A percentile compares a stretch with the other conserved stretches of the same genome.
Evolutionary conservation across 1,284 basidiomycete species (phyloP).

Genomic region (Cystobasidium sp.): DNA sequence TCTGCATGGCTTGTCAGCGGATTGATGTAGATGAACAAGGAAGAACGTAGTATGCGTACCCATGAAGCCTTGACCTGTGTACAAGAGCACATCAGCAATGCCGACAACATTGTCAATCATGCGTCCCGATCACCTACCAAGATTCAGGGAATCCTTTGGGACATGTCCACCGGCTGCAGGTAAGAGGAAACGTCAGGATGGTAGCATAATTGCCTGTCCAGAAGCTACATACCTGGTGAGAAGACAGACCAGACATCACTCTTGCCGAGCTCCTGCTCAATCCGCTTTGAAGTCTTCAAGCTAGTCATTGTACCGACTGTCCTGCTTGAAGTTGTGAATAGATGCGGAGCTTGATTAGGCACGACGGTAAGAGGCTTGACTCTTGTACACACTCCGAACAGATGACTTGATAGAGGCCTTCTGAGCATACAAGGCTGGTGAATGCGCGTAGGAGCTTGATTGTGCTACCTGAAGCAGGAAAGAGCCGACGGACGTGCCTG

Average conservation of each 20-base stretch:
- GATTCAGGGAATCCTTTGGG: conserved; percentile 54
- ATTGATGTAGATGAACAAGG: no score
- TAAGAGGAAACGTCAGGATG: not conserved
- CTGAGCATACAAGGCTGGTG: conserved; percentile 5
- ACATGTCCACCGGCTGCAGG: conserved; percentile 49
- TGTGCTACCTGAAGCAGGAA: not conserved
- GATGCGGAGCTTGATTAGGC: not conserved
- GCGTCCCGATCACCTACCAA: conserved; percentile 45
- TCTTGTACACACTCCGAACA: not conserved
- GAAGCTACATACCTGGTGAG: conserved; percentile 32
- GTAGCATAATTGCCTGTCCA: no score
- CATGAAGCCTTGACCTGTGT: conserved; percentile 53
- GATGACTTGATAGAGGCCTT: not conserved
- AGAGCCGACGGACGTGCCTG: conserved; percentile 2
- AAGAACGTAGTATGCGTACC: not conserved
- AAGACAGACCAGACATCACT: conserved; percentile 52
- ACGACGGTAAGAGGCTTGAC: not conserved
- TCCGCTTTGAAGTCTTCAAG: conserved; percentile 24
- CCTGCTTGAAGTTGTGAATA: not conserved
- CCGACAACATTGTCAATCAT: not conserved
- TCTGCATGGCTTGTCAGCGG: conserved; percentile 27
- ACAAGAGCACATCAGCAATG: not conserved
- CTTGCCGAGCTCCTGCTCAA: conserved; percentile 39
- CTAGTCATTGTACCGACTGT: conserved; percentile 7
- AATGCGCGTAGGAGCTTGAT: not conserved